phyloP scores from a whole-genome alignment of 306 rosid genomes.

The Lagenaria siceraria region DNA sequence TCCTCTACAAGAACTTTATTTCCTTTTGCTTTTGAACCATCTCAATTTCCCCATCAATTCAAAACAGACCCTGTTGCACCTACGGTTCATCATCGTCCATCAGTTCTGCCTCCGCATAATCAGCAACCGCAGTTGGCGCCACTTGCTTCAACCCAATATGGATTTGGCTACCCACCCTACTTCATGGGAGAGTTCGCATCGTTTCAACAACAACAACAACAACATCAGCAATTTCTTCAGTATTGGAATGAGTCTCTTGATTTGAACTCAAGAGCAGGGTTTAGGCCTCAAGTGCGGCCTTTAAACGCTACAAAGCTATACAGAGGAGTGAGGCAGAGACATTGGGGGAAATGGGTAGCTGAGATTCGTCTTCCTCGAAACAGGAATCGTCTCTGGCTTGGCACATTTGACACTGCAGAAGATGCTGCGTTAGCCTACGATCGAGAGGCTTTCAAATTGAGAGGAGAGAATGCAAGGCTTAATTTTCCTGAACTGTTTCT shows the following conservation, averaged over 20 bases:
- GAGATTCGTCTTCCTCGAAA: constrained; percentile 90
- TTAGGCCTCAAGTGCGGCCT: constrained; percentile 52
- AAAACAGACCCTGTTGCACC: constrained; percentile 17
- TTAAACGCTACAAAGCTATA: constrained; percentile 65
- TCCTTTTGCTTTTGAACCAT: constrained; percentile 51
- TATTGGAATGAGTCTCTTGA: constrained; percentile 70
- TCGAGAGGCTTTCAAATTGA: constrained; percentile 76
- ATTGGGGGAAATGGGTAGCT: constrained; percentile 99
- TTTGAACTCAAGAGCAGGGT: constrained; percentile 54
- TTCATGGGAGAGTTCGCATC: constrained; percentile 13
- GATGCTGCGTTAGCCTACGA: constrained; percentile 97
- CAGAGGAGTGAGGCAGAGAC: constrained; percentile 93
- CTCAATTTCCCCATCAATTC: constrained; percentile 32
- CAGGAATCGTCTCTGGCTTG: constrained; percentile 88
- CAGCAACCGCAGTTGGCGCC: constrained; percentile 32
- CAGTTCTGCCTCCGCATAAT: constrained; percentile 17
- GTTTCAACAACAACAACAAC: constrained; percentile 27
- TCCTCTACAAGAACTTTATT: constrained; percentile 43
- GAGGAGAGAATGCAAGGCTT: constrained; percentile 95
- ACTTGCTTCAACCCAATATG: constrained; percentile 24
- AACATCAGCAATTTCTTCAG: constrained; percentile 48
- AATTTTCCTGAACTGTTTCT: constrained; percentile 74
- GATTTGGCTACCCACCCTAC: constrained; percentile 23
- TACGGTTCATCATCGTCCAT: constrained; percentile 14
- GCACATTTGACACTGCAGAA: constrained; percentile 94